Evolutionary conservation across 345 rosid genomes (phyloP).

Genomic region (Citrus mangshanensis): DNA sequence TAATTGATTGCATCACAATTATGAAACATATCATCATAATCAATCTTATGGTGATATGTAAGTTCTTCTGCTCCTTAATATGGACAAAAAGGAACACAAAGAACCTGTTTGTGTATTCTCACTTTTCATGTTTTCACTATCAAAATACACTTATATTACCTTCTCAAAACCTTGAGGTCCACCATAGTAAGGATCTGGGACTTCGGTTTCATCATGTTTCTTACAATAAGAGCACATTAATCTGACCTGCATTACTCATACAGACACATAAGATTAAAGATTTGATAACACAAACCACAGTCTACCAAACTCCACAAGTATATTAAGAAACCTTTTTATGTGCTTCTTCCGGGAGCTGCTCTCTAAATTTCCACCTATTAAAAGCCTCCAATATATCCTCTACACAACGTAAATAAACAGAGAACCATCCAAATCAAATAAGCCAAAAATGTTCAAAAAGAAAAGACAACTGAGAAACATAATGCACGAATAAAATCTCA

Average conservation of each 20-base stretch:
- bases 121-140: neutral
- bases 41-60: neutral
- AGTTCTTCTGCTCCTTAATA: neutral
- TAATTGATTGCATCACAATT: neutral
- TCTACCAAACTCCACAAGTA: neutral
- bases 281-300: neutral
- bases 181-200: conserved; percentile 91
- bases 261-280: neutral
- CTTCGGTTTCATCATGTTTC: conserved; percentile 76
- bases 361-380: conserved; percentile 72
- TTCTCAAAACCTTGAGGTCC: conserved; percentile 95
- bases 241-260: conserved; percentile 56
- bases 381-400: conserved; percentile 77
- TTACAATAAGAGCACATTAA: conserved; percentile 91
- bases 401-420: conserved; percentile 18
- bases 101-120: neutral
- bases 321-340: conserved; percentile 54
- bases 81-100: neutral
- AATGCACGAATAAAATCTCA: neutral
- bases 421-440: neutral
- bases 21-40: neutral
- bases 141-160: conserved; percentile 37
- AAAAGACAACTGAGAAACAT: neutral
- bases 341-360: conserved; percentile 60
- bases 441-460: neutral